Evolutionary conservation across 108 stramenopile genomes (phyloP).

Genomic region (Pseudonitzschia pungens): DNA sequence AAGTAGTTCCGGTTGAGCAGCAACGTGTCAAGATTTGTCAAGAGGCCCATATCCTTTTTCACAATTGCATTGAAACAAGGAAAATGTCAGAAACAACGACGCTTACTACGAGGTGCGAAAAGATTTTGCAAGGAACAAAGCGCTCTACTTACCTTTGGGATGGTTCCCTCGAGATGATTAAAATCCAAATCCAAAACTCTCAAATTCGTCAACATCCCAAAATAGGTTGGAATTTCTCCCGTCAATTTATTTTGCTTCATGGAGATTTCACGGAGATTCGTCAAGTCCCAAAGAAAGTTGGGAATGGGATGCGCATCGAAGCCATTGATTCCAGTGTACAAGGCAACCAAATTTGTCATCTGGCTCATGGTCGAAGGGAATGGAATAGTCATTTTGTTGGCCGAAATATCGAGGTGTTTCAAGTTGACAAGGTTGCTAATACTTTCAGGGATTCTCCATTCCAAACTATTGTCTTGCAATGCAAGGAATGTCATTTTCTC

Average conservation of each 20-base stretch:
- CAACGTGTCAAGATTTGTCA: constrained; percentile 20
- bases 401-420: constrained; percentile 36
- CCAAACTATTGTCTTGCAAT: constrained; percentile 45
- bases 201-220: constrained; percentile 27
- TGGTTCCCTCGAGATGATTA: constrained; percentile 1
- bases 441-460: constrained; percentile 45
- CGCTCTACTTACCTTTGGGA: constrained; percentile 11
- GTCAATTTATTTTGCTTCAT: constrained; percentile 31
- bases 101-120: constrained; percentile 1
- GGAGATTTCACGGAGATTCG: constrained; percentile 32
- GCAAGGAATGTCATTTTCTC: constrained; percentile 23
- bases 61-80: constrained; percentile 3
- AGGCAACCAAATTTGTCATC: constrained; percentile 27
- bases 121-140: neutral
- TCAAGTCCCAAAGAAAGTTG: constrained; percentile 20
- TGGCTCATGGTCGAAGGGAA: constrained; percentile 25
- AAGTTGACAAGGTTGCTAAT: constrained; percentile 29
- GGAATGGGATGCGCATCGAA: constrained; percentile 31
- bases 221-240: constrained; percentile 30
- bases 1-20: constrained; percentile 33
- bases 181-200: constrained; percentile 33
- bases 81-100: constrained; percentile 8
- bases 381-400: constrained; percentile 20
- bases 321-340: constrained; percentile 30
- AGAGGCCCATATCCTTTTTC: constrained; percentile 14